Percentiles rank a stretch among this genome's conserved stretches.
These are phyloP conservation scores for Rhodotorula sp. DNA, from an alignment of 1,284 basidiomycete genomes.

Conservation along the genomic window DNA sequence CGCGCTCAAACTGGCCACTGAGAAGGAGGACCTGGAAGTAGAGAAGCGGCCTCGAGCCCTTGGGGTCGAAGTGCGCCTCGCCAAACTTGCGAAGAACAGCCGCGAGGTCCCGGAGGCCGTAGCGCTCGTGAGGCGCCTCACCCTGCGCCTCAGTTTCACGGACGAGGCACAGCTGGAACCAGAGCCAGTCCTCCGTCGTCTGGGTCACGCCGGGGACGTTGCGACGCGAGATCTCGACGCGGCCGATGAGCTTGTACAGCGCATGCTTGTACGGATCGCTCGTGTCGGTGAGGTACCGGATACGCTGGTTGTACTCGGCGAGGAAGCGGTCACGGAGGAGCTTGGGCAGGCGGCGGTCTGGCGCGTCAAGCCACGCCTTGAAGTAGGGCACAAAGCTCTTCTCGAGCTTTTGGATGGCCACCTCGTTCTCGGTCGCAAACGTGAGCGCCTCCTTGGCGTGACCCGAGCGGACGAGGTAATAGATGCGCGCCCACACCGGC, in stretches of 20 bases:
- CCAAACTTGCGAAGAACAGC: slow-evolving; percentile 84
- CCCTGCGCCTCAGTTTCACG: slow-evolving; percentile 58
- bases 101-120: slow-evolving; percentile 76
- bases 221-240: slow-evolving; percentile 79
- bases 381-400: slow-evolving; percentile 81
- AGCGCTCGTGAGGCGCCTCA: slow-evolving; percentile 58
- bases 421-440: slow-evolving; percentile 71
- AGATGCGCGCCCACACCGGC: slow-evolving; percentile 90
- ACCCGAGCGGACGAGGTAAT: slow-evolving; percentile 86
- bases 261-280: slow-evolving; percentile 92
- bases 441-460: slow-evolving; percentile 76
- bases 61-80: slow-evolving; percentile 85
- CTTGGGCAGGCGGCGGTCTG: slow-evolving; percentile 74
- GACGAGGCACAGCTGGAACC: slow-evolving; percentile 87
- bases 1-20: slow-evolving; percentile 91
- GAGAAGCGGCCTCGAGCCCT: slow-evolving; percentile 62
- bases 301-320: slow-evolving; percentile 87
- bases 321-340: slow-evolving; percentile 80
- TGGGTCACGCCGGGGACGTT: slow-evolving; percentile 81
- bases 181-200: slow-evolving; percentile 97
- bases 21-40: slow-evolving; percentile 91
- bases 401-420: slow-evolving; percentile 77
- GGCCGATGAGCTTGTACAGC: slow-evolving; percentile 91
- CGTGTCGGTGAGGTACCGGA: slow-evolving; percentile 70
- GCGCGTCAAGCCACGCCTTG: slow-evolving; percentile 79